Conservation (phyloP, 257 asterid genomes). For the Thymus quinquecostatus region DNA sequence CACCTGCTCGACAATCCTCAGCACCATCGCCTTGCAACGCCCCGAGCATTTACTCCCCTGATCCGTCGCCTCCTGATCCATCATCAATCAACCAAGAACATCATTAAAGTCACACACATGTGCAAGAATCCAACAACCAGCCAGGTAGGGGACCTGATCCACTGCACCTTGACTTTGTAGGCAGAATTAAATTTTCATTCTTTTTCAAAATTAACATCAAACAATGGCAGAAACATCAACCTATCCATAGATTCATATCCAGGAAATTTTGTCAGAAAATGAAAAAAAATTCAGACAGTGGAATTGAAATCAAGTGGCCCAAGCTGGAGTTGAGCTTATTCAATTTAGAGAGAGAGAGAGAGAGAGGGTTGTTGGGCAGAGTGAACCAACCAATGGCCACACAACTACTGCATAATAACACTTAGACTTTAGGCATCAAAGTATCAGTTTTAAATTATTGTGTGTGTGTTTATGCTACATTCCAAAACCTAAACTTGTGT, state of each 20-base stretch:
- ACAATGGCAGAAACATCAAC: constrained; percentile 10
- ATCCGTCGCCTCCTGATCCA: constrained; percentile 45
- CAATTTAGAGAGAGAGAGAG: background rate
- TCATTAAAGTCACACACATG: no score
- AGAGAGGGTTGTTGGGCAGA: constrained; percentile 36
- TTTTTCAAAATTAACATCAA: no score
- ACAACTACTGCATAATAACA: constrained; percentile 1
- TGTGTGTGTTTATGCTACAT: constrained; percentile 13
- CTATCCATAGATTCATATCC: constrained; percentile 8
- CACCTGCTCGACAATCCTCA: constrained; percentile 77
- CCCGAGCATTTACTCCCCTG: constrained; percentile 69
- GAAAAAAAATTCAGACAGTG: constrained; percentile 13
- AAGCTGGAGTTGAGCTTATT: constrained; percentile 13
- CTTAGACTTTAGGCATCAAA: constrained; percentile 18
- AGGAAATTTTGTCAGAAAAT: background rate
- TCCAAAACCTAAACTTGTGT: background rate
- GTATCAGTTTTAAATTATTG: constrained; percentile 18
- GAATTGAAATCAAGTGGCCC: constrained; percentile 39
- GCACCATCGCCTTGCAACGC: constrained; percentile 70
- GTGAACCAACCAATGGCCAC: constrained; percentile 30
- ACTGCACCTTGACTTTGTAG: no score
- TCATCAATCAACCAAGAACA: background rate
- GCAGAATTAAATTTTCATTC: no score
- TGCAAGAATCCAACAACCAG: background rate
- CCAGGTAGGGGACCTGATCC: no score